Percentiles rank a stretch among this genome's conserved stretches.
These are phyloP conservation scores for Solanum medicagineum DNA, from an alignment of 257 asterid species.

Conservation along the genomic window DNA sequence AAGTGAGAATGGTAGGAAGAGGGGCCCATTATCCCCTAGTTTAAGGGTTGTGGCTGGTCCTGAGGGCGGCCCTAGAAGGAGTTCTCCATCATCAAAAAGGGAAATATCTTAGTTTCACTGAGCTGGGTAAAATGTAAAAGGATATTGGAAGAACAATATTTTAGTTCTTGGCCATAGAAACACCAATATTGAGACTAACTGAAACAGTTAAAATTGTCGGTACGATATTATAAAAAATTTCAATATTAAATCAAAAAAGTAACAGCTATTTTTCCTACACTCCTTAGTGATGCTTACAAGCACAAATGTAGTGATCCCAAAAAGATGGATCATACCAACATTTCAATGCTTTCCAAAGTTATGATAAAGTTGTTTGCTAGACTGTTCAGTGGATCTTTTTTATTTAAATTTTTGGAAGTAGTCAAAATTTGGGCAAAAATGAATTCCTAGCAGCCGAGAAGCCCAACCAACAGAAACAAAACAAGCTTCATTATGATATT, in stretches of 20 bases:
- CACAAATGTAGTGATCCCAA: background rate
- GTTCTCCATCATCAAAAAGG: background rate
- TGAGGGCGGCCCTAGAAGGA: background rate
- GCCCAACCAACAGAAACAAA: background rate
- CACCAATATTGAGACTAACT: background rate
- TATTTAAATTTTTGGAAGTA: background rate
- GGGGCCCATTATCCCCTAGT: background rate
- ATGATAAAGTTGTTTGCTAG: background rate
- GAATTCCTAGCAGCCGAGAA: background rate
- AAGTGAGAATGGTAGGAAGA: background rate
- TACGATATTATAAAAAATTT: background rate
- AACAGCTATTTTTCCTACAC: background rate
- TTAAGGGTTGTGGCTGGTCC: background rate
- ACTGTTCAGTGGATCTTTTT: background rate
- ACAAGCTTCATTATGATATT: background rate
- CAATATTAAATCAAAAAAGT: background rate
- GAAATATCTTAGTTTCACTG: background rate
- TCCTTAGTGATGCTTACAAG: background rate
- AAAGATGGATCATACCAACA: background rate
- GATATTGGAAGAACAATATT: background rate
- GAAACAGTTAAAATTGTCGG: background rate
- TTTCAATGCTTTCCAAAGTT: background rate
- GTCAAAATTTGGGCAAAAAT: background rate
- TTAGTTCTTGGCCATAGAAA: background rate
- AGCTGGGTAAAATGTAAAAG: background rate